A percentile compares a stretch with the other conserved stretches of the same genome.
Evolutionary conservation across 805 yeast species (phyloP).

Genomic region (Cyberlindnera veronae): DNA sequence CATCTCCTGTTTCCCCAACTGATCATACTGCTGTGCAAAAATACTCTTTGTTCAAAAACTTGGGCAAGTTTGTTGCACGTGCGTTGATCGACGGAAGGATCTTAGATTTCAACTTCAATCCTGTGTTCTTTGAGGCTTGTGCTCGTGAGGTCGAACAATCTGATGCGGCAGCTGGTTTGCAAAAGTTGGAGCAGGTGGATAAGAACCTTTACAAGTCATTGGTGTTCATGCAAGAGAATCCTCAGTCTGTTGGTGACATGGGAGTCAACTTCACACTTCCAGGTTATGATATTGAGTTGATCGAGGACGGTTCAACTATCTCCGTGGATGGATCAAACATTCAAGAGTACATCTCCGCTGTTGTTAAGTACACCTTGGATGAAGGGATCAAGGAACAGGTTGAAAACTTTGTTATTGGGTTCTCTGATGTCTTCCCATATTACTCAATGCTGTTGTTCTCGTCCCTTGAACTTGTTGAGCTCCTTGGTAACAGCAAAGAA

Average conservation of each 20-base stretch:
- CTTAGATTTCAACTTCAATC: slow-evolving; percentile 75
- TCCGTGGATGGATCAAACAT: slow-evolving; percentile 51
- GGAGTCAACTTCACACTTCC: slow-evolving; percentile 71
- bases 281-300: slow-evolving; percentile 61
- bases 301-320: slow-evolving; percentile 49
- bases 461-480: slow-evolving; percentile 63
- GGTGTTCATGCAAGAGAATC: slow-evolving; percentile 43
- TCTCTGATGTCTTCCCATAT: slow-evolving; percentile 78
- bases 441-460: slow-evolving; percentile 67
- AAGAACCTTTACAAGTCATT: slow-evolving; percentile 55
- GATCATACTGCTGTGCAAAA: slow-evolving; percentile 38
- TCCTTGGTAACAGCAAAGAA: slow-evolving; percentile 78
- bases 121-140: slow-evolving; percentile 62
- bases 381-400: slow-evolving; percentile 64
- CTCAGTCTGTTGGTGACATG: slow-evolving; percentile 45
- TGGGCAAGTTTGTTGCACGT: slow-evolving; percentile 85
- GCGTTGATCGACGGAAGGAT: slow-evolving; percentile 85
- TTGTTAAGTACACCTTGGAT: slow-evolving; percentile 10
- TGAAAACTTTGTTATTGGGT: slow-evolving; percentile 71
- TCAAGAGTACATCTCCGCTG: slow-evolving; percentile 44
- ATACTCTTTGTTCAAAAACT: slow-evolving; percentile 51
- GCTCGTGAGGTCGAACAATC: slow-evolving; percentile 31
- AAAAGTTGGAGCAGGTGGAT: slow-evolving; percentile 51
- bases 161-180: slow-evolving; percentile 8
- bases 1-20: slow-evolving; percentile 49